A percentile compares a stretch with the other conserved stretches of the same genome.
These are phyloP conservation scores for Oligophagozyma castellii DNA, from an alignment of 1,139 yeast species.

Conservation along the genomic window DNA sequence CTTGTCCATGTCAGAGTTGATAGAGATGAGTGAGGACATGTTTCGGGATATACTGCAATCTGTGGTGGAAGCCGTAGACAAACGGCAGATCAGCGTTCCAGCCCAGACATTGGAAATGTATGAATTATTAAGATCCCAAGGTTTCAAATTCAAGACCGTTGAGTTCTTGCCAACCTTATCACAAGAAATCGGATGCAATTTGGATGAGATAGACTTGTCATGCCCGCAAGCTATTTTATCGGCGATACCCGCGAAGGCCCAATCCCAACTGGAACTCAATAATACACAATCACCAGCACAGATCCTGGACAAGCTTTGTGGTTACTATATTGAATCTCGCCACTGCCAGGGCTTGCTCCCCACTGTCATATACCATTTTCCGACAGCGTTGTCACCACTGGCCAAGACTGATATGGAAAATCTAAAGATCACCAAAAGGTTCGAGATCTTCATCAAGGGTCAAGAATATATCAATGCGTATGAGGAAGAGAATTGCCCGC, in stretches of 20 bases:
- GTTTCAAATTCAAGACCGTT: slow-evolving; percentile 25
- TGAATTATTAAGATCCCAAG: slow-evolving; percentile 21
- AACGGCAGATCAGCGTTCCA: slow-evolving; percentile 9
- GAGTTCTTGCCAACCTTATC: slow-evolving; percentile 53
- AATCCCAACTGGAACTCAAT: slow-evolving; percentile 2
- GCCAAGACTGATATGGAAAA: slow-evolving; percentile 36
- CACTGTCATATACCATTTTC: slow-evolving; percentile 69
- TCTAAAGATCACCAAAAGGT: slow-evolving; percentile 30
- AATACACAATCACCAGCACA: slow-evolving; percentile 30
- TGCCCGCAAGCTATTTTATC: slow-evolving; percentile 27
- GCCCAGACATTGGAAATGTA: slow-evolving; percentile 30
- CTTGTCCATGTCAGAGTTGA: slow-evolving; percentile 82
- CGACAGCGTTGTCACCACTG: slow-evolving; percentile 73
- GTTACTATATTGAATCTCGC: slow-evolving; percentile 39
- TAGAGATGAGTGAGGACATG: slow-evolving; percentile 48
- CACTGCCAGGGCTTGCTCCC: slow-evolving; percentile 44
- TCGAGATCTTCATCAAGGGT: slow-evolving; percentile 72
- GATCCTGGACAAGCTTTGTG: slow-evolving; percentile 54
- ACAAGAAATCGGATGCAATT: slow-evolving; percentile 24
- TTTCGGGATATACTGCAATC: slow-evolving; percentile 29
- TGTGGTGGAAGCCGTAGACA: slow-evolving; percentile 2
- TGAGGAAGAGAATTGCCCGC: slow-evolving; percentile 90
- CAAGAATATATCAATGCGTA: slow-evolving; percentile 86
- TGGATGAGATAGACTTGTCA: slow-evolving; percentile 28
- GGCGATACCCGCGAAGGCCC: slow-evolving; percentile 7